Evolutionary conservation across 1,284 basidiomycete species (phyloP).

Genomic region (Apiotrichum sp.): DNA sequence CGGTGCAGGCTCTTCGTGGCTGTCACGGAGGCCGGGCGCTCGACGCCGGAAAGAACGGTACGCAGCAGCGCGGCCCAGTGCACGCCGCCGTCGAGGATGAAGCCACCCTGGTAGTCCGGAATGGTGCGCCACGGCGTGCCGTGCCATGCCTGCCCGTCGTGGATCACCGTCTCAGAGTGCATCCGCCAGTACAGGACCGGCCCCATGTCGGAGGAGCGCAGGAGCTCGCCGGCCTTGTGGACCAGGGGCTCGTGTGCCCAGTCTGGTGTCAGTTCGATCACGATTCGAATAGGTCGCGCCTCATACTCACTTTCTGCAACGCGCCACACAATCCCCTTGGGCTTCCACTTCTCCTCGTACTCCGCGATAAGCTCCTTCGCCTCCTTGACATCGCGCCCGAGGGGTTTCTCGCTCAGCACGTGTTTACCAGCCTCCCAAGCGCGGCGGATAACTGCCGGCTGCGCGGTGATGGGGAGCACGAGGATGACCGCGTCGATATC

Average conservation of each 20-base stretch:
- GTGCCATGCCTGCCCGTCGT: slow-evolving; percentile 64
- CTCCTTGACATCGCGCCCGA: slow-evolving; percentile 62
- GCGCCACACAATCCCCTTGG: slow-evolving; percentile 69
- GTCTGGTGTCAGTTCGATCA: slow-evolving; percentile 42
- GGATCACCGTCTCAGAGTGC: slow-evolving; percentile 55
- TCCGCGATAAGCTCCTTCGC: slow-evolving; percentile 60
- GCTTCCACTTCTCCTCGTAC: slow-evolving; percentile 60
- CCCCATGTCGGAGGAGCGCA: slow-evolving; percentile 57
- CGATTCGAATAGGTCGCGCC: background rate
- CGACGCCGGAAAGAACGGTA: slow-evolving; percentile 23
- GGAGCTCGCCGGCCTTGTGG: slow-evolving; percentile 53
- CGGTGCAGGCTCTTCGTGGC: slow-evolving; percentile 63
- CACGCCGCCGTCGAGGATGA: slow-evolving; percentile 47
- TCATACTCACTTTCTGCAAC: slow-evolving; percentile 63
- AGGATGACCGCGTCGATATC: slow-evolving; percentile 69
- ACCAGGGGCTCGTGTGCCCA: slow-evolving; percentile 64
- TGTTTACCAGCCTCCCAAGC: slow-evolving; percentile 63
- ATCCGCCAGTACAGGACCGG: slow-evolving; percentile 43
- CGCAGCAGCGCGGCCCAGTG: slow-evolving; percentile 39
- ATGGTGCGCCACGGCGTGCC: slow-evolving; percentile 74
- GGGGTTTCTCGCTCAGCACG: slow-evolving; percentile 71
- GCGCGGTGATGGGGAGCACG: slow-evolving; percentile 66
- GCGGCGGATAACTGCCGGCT: slow-evolving; percentile 62
- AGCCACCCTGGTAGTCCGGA: slow-evolving; percentile 65
- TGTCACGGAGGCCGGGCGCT: slow-evolving; percentile 54